These are phyloP conservation scores for Theobroma grandiflorum DNA, from an alignment of 441 rosid species.

Conservation along the genomic window DNA sequence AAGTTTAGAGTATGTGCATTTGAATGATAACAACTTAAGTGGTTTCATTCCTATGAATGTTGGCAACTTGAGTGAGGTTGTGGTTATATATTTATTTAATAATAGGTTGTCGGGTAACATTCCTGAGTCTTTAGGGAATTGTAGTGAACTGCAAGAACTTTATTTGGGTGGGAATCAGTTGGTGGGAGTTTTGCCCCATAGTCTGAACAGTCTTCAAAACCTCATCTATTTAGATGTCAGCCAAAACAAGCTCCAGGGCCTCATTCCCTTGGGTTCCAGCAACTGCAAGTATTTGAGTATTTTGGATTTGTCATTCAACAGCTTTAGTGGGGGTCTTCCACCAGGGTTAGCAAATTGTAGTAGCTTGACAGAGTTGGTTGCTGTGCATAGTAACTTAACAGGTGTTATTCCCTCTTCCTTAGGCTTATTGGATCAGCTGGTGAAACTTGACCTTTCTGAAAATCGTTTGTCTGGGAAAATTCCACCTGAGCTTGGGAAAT, in stretches of 20 bases:
- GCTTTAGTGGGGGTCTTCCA: slow-evolving; percentile 63
- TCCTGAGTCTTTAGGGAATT: slow-evolving; percentile 68
- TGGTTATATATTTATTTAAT: slow-evolving; percentile 36
- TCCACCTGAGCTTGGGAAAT: slow-evolving; percentile 71
- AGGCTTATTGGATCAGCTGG: slow-evolving; percentile 53
- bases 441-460: slow-evolving; percentile 52
- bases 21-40: slow-evolving; percentile 53
- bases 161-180: slow-evolving; percentile 53
- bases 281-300: slow-evolving; percentile 50
- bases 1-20: slow-evolving; percentile 38
- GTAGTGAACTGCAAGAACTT: slow-evolving; percentile 51
- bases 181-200: slow-evolving; percentile 61
- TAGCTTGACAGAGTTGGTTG: slow-evolving; percentile 45
- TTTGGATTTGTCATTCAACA: slow-evolving; percentile 64
- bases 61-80: slow-evolving; percentile 49
- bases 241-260: slow-evolving; percentile 62
- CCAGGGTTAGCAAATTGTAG: slow-evolving; percentile 67
- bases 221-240: slow-evolving; percentile 44
- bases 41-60: slow-evolving; percentile 67
- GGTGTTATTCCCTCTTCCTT: slow-evolving; percentile 75
- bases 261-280: slow-evolving; percentile 53
- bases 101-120: slow-evolving; percentile 66
- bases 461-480: slow-evolving; percentile 70
- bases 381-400: slow-evolving; percentile 49
- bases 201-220: slow-evolving; percentile 59